These are phyloP conservation scores for Eutrema yunnanense DNA, from an alignment of 345 rosid species.

Conservation along the genomic window DNA sequence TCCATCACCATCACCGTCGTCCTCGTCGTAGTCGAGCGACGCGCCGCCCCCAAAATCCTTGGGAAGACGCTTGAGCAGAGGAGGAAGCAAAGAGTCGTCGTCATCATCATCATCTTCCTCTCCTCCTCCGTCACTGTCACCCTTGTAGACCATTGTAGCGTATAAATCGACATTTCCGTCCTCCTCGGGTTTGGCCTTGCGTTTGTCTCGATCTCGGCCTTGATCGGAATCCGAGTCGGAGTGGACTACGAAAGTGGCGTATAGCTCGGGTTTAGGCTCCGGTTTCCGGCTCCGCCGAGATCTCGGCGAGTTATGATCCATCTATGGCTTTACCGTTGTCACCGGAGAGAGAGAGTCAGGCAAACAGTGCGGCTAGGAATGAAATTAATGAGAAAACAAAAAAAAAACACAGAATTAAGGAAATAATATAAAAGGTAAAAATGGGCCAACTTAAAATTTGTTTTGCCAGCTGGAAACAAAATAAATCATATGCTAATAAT, in stretches of 20 bases:
- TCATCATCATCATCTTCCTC: slow-evolving; percentile 45
- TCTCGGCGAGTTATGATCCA: slow-evolving; percentile 41
- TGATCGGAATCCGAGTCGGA: slow-evolving; percentile 44
- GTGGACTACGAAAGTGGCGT: slow-evolving; percentile 52
- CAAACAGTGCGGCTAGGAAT: not conserved
- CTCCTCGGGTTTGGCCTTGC: slow-evolving; percentile 24
- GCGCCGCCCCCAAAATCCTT: slow-evolving; percentile 82
- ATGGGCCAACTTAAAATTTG: not conserved
- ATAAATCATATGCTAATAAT: too few relatives aligned
- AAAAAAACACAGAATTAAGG: not conserved
- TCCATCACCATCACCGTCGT: slow-evolving; percentile 29
- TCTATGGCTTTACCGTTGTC: slow-evolving; percentile 21
- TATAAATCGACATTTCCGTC: slow-evolving; percentile 38
- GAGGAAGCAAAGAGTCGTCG: slow-evolving; percentile 72
- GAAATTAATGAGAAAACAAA: not conserved
- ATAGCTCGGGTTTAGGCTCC: slow-evolving; percentile 42
- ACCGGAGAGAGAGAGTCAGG: slow-evolving; percentile 18
- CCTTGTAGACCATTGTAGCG: slow-evolving; percentile 50
- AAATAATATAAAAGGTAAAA: not conserved
- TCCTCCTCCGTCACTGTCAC: slow-evolving; percentile 28
- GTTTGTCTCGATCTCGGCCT: slow-evolving; percentile 16
- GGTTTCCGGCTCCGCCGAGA: slow-evolving; percentile 44
- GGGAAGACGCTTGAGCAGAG: slow-evolving; percentile 83
- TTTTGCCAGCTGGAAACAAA: not conserved
- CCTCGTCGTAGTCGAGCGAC: slow-evolving; percentile 49